These are phyloP conservation scores for Colletotrichum nymphaeae DNA, from an alignment of 2,329 filamentous ascomycete species.

Conservation along the genomic window DNA sequence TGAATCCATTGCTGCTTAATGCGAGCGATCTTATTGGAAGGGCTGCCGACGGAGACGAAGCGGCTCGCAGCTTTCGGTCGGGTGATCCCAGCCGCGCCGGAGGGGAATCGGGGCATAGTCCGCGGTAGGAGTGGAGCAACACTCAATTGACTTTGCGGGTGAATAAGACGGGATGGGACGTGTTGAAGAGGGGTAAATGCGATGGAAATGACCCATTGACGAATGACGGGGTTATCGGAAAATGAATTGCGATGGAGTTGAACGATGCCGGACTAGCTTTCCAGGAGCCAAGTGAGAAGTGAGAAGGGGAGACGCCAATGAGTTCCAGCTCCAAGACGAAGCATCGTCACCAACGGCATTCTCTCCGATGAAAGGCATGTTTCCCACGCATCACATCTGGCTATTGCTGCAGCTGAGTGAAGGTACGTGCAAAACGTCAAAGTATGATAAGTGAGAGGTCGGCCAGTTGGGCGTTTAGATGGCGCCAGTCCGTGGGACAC, in stretches of 20 bases:
- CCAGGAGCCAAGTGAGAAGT: neutral
- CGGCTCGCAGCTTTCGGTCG: conserved; percentile 14
- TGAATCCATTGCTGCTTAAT: conserved; percentile 20
- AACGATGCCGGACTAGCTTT: neutral
- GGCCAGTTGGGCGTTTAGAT: neutral
- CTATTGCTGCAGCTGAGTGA: neutral
- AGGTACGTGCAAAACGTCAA: neutral
- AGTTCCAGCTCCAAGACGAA: neutral
- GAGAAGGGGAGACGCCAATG: neutral
- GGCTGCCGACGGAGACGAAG: conserved; percentile 1
- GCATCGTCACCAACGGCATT: neutral
- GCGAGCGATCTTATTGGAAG: conserved; percentile 23
- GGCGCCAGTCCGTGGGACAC: neutral
- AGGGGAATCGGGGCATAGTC: conserved; percentile 21
- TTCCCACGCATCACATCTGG: neutral
- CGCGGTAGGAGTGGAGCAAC: conserved; percentile 17
- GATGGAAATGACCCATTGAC: neutral
- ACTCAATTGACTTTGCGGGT: conserved; percentile 12
- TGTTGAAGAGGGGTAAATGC: conserved; percentile 1
- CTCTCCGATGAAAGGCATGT: neutral
- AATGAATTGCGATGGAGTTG: neutral
- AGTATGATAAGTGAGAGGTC: neutral
- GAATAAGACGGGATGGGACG: neutral
- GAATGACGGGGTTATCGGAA: neutral
- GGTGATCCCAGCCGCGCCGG: conserved; percentile 18